Evolutionary conservation across 352 stramenopile species (phyloP).

Genomic region (Thalassiosira livingstoniorum): DNA sequence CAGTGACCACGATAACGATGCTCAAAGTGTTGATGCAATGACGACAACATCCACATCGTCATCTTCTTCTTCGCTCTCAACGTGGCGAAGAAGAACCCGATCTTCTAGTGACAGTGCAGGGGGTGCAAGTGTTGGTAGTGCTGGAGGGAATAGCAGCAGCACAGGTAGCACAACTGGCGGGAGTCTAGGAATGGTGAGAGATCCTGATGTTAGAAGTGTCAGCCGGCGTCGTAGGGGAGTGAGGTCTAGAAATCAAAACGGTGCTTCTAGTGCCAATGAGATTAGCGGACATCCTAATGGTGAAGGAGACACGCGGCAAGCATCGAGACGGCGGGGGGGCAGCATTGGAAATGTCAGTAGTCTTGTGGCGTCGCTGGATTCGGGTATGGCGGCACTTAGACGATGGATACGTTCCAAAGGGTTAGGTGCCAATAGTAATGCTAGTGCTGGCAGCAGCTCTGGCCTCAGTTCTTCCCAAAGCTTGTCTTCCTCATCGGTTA

Average conservation of each 20-base stretch:
- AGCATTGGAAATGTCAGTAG: constrained; percentile 16
- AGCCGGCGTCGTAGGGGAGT: neutral
- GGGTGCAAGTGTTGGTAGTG: neutral
- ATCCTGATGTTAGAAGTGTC: neutral
- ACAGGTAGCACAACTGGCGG: neutral
- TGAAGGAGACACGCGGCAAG: constrained; percentile 17
- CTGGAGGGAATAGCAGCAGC: neutral
- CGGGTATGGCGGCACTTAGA: constrained; percentile 65
- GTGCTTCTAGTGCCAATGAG: neutral
- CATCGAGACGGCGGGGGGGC: neutral
- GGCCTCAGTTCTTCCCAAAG: constrained; percentile 19
- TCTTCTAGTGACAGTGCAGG: neutral
- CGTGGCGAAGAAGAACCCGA: neutral
- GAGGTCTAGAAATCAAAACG: neutral
- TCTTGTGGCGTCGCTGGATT: constrained; percentile 60
- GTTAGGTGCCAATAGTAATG: constrained; percentile 14
- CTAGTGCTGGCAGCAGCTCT: constrained; percentile 13
- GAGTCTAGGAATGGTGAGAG: constrained; percentile 1
- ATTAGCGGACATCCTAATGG: neutral
- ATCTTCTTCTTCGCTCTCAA: neutral
- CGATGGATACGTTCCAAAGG: constrained; percentile 58
- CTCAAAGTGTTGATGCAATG: neutral
- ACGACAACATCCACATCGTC: neutral
- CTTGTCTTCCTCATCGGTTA: constrained; percentile 6
- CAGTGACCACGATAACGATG: neutral